Evolutionary conservation across 2,329 filamentous ascomycete genomes (phyloP).

Genomic region (Aspergillus tubingensis): DNA sequence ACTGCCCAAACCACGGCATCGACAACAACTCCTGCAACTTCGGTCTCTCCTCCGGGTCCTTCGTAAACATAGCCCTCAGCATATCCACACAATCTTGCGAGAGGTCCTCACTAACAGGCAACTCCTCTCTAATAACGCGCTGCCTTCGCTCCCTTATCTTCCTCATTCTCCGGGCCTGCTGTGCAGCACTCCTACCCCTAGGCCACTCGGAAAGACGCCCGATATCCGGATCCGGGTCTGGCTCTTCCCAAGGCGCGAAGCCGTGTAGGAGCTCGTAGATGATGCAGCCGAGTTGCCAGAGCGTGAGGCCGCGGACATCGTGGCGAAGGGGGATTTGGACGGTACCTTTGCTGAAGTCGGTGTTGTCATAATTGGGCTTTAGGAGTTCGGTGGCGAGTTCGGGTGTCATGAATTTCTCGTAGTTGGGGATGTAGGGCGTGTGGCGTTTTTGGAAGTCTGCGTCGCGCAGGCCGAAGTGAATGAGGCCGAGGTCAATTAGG

Average conservation of each 20-base stretch:
- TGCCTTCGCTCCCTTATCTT: not conserved
- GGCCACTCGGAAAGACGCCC: not conserved
- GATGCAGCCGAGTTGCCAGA: slow-evolving; percentile 33
- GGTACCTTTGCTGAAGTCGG: too few relatives aligned
- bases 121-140: slow-evolving; percentile 8
- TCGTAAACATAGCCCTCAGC: slow-evolving; percentile 27
- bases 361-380: not conserved
- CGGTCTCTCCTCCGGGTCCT: slow-evolving; percentile 25
- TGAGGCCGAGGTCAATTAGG: not conserved
- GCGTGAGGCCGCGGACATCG: slow-evolving; percentile 20
- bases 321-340: slow-evolving; percentile 7
- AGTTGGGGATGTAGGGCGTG: not conserved
- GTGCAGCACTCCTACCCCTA: too few relatives aligned
- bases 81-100: slow-evolving; percentile 37
- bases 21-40: slow-evolving; percentile 19
- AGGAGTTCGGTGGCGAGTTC: not conserved
- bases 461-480: not conserved
- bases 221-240: slow-evolving; percentile 11
- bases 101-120: slow-evolving; percentile 28
- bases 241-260: slow-evolving; percentile 35
- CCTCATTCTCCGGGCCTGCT: not conserved
- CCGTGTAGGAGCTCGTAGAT: slow-evolving; percentile 36
- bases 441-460: not conserved
- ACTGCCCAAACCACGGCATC: not conserved
- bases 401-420: not conserved